phyloP scores from a whole-genome alignment of 441 rosid species.

The Viola pubescens region DNA sequence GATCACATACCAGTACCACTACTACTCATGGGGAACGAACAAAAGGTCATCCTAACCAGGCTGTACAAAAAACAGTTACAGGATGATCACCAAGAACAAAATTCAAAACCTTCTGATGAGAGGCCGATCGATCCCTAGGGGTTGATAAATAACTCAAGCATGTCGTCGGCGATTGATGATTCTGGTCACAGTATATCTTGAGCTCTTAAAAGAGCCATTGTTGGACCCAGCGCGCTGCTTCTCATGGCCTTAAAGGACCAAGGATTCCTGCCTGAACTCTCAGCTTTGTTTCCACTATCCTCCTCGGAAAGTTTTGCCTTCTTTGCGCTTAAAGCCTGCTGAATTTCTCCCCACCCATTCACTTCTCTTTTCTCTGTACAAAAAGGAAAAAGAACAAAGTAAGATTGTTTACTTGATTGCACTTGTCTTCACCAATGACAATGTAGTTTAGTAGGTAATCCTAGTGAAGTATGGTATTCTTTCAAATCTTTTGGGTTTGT shows the following conservation, averaged over 20 bases:
- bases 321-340: conserved; percentile 50
- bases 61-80: no score
- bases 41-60: no score
- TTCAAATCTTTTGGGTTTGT: no score
- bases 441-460: no score
- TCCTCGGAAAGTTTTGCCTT: conserved; percentile 50
- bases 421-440: not conserved
- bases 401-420: not conserved
- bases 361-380: conserved; percentile 47
- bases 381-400: not conserved
- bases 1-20: no score
- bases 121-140: no score
- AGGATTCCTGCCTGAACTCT: conserved; percentile 40
- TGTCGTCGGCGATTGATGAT: not conserved
- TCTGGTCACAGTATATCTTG: conserved; percentile 41
- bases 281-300: conserved; percentile 44
- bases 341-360: conserved; percentile 68
- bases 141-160: no score
- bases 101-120: no score
- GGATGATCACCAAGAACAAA: no score
- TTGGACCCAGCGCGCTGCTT: conserved; percentile 78
- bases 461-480: no score
- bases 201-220: conserved; percentile 62
- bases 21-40: no score
- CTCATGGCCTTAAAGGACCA: conserved; percentile 54